Percentiles rank a stretch among this genome's conserved stretches.
These are phyloP conservation scores for Ceratocystis destructans DNA, from an alignment of 2,329 filamentous ascomycete genomes.

Conservation along the genomic window DNA sequence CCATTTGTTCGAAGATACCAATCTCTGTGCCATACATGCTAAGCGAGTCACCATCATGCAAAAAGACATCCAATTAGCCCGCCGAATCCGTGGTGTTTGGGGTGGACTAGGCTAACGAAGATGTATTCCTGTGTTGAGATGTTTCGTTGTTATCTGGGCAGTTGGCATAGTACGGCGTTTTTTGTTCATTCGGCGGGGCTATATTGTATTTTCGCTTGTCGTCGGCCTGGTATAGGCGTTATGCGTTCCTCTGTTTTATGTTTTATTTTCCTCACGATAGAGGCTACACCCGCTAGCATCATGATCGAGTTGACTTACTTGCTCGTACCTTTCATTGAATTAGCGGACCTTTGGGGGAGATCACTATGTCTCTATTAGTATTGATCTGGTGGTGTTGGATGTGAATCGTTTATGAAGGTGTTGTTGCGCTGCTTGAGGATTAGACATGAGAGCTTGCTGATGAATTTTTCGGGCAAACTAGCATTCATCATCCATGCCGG, in stretches of 20 bases:
- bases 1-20: constrained; percentile 91
- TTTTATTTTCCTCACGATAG: neutral
- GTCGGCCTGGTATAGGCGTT: constrained; percentile 13
- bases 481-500: neutral
- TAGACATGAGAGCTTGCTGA: neutral
- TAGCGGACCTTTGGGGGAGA: no score
- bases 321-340: no score
- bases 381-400: neutral
- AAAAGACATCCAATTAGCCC: constrained; percentile 90
- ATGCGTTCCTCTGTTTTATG: neutral
- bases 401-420: neutral
- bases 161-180: constrained; percentile 1
- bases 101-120: constrained; percentile 45
- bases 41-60: constrained; percentile 96
- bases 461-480: neutral
- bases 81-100: constrained; percentile 66
- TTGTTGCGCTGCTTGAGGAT: neutral
- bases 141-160: neutral
- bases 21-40: constrained; percentile 91
- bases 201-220: constrained; percentile 1
- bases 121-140: neutral
- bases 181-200: neutral
- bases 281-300: neutral
- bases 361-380: no score
- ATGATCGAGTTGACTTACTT: neutral